A percentile compares a stretch with the other conserved stretches of the same genome.
These are phyloP conservation scores for Camellia oleifera DNA, from an alignment of 179 eudicot genomes.

Conservation along the genomic window DNA sequence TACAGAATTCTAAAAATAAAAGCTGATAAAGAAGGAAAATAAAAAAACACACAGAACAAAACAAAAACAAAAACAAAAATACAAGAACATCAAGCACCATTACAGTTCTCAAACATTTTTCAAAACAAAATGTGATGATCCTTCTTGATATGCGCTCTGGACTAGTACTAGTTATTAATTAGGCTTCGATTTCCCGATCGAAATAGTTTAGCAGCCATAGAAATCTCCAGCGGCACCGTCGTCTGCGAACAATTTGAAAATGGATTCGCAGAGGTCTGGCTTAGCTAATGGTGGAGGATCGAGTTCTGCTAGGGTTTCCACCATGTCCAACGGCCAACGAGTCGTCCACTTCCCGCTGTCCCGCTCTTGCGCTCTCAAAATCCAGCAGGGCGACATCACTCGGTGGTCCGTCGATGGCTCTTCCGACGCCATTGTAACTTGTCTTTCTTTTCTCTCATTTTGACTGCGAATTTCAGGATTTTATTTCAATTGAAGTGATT, in stretches of 20 bases:
- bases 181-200: neutral
- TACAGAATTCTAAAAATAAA: too few species aligned
- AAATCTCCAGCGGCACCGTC: neutral
- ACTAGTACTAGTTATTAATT: too few species aligned
- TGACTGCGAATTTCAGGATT: too few species aligned
- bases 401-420: conserved; percentile 73
- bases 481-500: too few species aligned
- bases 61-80: too few species aligned
- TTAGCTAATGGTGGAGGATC: neutral
- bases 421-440: conserved; percentile 80
- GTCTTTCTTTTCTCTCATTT: neutral
- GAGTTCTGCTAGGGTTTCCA: conserved; percentile 18
- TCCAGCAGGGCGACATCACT: conserved; percentile 82
- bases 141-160: neutral
- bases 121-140: neutral
- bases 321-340: conserved; percentile 23
- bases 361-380: conserved; percentile 41
- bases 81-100: too few species aligned
- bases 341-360: conserved; percentile 28
- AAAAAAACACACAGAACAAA: too few species aligned
- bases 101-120: too few species aligned
- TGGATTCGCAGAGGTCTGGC: neutral
- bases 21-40: too few species aligned
- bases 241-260: conserved; percentile 3
- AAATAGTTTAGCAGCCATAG: neutral